These are phyloP conservation scores for Fusarium pseudograminearum DNA, from an alignment of 2,329 filamentous ascomycete genomes.

Conservation along the genomic window DNA sequence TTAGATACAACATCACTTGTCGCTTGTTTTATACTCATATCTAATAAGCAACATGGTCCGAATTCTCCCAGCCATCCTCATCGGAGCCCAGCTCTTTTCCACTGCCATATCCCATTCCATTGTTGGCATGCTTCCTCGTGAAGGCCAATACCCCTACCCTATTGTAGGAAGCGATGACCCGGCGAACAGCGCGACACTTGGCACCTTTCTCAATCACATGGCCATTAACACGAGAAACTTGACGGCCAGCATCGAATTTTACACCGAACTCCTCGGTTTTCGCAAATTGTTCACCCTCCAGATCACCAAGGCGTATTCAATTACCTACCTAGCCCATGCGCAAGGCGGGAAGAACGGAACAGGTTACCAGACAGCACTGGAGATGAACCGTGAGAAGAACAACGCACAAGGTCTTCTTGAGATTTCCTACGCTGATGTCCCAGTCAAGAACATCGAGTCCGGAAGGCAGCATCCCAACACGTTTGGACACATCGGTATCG, in stretches of 20 bases:
- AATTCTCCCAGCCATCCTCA: neutral
- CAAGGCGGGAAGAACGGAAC: constrained; percentile 7
- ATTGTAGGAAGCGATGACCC: neutral
- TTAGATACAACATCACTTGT: fast-evolving
- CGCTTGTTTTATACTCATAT: fast-evolving
- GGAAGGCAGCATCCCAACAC: neutral
- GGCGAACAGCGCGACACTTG: neutral
- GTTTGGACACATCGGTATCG: constrained; percentile 6
- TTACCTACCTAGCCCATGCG: constrained; percentile 11
- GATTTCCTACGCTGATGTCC: neutral
- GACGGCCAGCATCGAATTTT: constrained; percentile 8
- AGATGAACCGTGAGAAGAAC: constrained; percentile 16
- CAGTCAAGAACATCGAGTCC: neutral
- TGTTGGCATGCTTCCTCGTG: neutral
- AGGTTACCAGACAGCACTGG: neutral
- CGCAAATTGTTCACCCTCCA: constrained; percentile 1
- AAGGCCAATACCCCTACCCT: neutral
- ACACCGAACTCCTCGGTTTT: constrained; percentile 9
- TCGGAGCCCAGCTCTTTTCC: neutral
- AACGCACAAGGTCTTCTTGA: constrained; percentile 14
- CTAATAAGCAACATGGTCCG: neutral
- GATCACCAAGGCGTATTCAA: neutral
- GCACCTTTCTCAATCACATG: constrained; percentile 15
- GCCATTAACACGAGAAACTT: constrained; percentile 7
- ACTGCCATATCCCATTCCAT: neutral